phyloP scores from a whole-genome alignment of 1,284 basidiomycete species.

The Marasmius tenuissimus region DNA sequence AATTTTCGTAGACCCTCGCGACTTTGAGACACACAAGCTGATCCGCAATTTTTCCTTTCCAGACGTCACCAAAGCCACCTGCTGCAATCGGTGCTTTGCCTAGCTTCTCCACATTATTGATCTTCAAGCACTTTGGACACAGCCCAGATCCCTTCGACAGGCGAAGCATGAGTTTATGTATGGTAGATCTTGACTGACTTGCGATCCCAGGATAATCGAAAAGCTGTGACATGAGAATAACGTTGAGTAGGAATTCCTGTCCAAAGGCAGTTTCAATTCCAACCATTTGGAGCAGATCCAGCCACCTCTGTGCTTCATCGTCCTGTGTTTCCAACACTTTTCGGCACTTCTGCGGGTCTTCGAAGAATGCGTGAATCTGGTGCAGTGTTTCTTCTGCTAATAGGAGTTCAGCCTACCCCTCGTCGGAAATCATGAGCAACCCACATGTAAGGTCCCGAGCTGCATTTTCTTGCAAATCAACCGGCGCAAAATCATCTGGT shows the following conservation, averaged over 20 bases:
- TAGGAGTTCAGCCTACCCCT: too few relatives aligned
- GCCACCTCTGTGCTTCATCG: not conserved
- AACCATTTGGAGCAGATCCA: not conserved
- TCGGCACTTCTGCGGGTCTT: not conserved
- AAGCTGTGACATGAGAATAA: not conserved
- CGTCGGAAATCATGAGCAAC: too few relatives aligned
- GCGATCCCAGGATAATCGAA: not conserved
- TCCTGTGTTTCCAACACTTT: not conserved
- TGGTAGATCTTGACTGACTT: not conserved
- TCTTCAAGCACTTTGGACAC: not conserved
- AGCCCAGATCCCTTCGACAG: not conserved
- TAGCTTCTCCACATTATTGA: not conserved
- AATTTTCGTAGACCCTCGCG: not conserved
- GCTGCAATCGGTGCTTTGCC: not conserved
- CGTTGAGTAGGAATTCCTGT: not conserved
- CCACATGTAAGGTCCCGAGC: too few relatives aligned
- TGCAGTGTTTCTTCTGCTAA: not conserved
- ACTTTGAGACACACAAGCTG: not conserved
- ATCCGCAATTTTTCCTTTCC: not conserved
- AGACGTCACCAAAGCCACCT: slow-evolving; percentile 4
- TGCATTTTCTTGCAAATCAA: too few relatives aligned
- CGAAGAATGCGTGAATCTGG: not conserved
- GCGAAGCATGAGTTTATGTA: not conserved
- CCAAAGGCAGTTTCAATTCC: not conserved
- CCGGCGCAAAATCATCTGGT: too few relatives aligned